Percentiles rank a stretch among this genome's conserved stretches.
Conservation (phyloP, 2,329 filamentous ascomycete genomes). For the Diaporthe ampelina region DNA sequence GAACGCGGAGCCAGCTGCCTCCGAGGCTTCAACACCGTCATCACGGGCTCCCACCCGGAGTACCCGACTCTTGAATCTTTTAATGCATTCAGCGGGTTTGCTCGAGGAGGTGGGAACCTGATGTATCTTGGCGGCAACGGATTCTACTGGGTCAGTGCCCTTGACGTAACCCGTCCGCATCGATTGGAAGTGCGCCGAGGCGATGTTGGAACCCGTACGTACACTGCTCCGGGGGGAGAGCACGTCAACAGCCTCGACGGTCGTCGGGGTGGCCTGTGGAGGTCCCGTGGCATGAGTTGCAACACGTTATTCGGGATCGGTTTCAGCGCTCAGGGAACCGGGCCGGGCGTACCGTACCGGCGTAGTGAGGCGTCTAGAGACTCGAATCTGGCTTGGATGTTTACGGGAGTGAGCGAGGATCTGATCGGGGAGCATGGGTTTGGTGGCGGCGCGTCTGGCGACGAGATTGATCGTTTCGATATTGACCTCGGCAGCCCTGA, state of each 20-base stretch:
- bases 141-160: background rate
- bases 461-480: background rate
- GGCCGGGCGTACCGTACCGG: background rate
- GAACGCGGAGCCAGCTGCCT: slow-evolving; percentile 42
- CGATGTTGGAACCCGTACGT: background rate
- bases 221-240: background rate
- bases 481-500: background rate
- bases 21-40: slow-evolving; percentile 45
- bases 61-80: slow-evolving; percentile 49
- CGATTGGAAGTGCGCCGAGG: background rate
- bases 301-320: background rate
- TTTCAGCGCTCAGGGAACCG: background rate
- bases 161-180: background rate
- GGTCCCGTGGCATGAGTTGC: background rate
- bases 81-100: slow-evolving; percentile 48
- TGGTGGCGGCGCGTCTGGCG: background rate
- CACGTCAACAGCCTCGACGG: background rate
- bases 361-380: background rate
- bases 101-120: slow-evolving; percentile 49
- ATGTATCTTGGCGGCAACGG: slow-evolving; percentile 48
- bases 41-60: slow-evolving; percentile 52
- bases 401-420: background rate
- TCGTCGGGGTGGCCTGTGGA: background rate
- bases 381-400: background rate
- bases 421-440: background rate